Conservation (phyloP, 2,329 filamentous ascomycete genomes). For the Teratosphaeria nubilosa region DNA sequence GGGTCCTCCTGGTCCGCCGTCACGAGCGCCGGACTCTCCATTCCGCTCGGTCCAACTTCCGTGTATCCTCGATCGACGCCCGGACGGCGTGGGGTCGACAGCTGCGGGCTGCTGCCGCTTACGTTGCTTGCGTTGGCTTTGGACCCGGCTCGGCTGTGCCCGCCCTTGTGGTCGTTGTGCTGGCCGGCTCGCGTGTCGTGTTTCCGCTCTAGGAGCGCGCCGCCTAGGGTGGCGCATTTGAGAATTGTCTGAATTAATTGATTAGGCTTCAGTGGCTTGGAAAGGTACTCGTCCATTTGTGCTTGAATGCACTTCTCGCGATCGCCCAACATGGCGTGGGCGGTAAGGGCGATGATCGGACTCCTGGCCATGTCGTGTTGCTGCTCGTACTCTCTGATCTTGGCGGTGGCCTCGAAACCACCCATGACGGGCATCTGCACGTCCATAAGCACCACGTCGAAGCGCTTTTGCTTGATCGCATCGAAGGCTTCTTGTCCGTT, state of each 20-base stretch:
- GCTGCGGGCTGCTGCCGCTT: not conserved
- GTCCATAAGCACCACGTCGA: slow-evolving; percentile 97
- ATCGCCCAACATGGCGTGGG: slow-evolving; percentile 97
- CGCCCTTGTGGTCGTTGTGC: slow-evolving; percentile 1
- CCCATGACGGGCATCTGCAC: slow-evolving; percentile 99
- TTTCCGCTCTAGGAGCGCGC: slow-evolving; percentile 69
- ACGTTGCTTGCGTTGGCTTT: not conserved
- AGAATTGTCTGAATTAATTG: slow-evolving; percentile 96
- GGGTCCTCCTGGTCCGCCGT: slow-evolving; percentile 52
- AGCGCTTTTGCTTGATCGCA: slow-evolving; percentile 81
- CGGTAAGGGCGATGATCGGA: slow-evolving; percentile 92
- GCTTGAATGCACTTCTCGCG: slow-evolving; percentile 96
- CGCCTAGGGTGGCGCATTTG: slow-evolving; percentile 87
- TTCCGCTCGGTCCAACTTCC: slow-evolving; percentile 51
- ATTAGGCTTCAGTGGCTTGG: slow-evolving; percentile 92
- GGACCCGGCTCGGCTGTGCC: not conserved
- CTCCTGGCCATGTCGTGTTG: slow-evolving; percentile 71
- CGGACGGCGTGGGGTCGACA: slow-evolving; percentile 35
- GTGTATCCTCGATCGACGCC: slow-evolving; percentile 56
- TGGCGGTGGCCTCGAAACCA: slow-evolving; percentile 91
- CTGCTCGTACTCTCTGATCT: slow-evolving; percentile 91
- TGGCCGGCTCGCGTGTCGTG: slow-evolving; percentile 30
- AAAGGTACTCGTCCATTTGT: slow-evolving; percentile 98
- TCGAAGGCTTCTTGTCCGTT: slow-evolving; percentile 92
- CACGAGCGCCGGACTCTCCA: slow-evolving; percentile 54